phyloP scores from a whole-genome alignment of 31 red algal genomes.

The Asparagopsis taxiformis region DNA sequence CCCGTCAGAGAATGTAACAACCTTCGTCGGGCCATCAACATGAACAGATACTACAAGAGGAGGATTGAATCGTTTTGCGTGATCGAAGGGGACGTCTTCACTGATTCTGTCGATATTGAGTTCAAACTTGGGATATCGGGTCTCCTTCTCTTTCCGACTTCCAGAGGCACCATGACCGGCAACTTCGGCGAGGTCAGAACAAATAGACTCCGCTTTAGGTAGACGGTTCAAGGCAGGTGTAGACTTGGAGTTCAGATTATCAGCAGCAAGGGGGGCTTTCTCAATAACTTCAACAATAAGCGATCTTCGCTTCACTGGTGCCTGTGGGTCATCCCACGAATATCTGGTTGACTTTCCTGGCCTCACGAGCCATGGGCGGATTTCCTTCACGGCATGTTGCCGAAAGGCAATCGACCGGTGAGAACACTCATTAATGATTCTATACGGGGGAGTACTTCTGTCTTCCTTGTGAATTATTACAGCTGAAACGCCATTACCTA shows the following conservation, averaged over 20 bases:
- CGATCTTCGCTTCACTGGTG: conserved; percentile 68
- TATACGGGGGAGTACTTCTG: conserved; percentile 90
- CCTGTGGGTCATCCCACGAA: conserved; percentile 98
- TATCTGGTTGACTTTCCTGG: conserved; percentile 92
- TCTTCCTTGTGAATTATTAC: conserved; percentile 94
- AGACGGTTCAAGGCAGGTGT: background rate
- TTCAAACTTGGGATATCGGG: conserved; percentile 74
- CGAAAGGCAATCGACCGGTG: conserved; percentile 92
- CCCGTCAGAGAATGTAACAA: conserved; percentile 93
- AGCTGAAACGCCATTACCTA: conserved; percentile 65
- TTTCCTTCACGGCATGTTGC: conserved; percentile 83
- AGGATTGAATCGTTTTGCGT: conserved; percentile 57
- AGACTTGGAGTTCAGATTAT: background rate
- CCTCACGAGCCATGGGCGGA: conserved; percentile 89
- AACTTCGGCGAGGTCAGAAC: conserved; percentile 4
- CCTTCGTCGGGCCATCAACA: conserved; percentile 95
- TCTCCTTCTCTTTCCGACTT: conserved; percentile 17
- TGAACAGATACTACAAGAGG: conserved; percentile 81
- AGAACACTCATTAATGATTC: conserved; percentile 86
- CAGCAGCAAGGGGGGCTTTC: background rate
- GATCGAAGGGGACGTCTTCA: conserved; percentile 40
- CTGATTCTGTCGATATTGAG: conserved; percentile 89
- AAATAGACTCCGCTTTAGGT: background rate
- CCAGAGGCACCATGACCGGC: background rate
- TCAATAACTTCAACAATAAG: conserved; percentile 92